Evolutionary conservation across 2,329 filamentous ascomycete genomes (phyloP).

Genomic region (Seiridium cupressi): DNA sequence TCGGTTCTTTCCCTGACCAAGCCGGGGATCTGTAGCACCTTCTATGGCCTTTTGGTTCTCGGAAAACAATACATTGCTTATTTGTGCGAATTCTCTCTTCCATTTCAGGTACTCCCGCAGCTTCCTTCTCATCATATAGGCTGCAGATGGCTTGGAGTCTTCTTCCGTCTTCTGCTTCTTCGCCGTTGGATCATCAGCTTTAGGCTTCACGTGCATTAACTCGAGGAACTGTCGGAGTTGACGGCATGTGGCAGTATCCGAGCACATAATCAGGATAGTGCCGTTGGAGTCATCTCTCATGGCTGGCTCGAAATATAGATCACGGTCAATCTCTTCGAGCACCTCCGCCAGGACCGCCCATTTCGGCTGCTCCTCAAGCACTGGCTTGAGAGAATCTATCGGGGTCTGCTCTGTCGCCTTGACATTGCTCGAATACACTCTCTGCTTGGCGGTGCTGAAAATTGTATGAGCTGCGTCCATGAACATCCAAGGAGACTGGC

Average conservation of each 20-base stretch:
- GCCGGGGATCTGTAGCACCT: constrained; percentile 59
- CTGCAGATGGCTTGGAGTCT: constrained; percentile 66
- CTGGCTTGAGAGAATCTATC: constrained; percentile 67
- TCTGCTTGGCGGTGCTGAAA: constrained; percentile 82
- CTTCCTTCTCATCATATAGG: constrained; percentile 86
- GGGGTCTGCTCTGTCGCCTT: constrained; percentile 47
- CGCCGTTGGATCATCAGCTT: constrained; percentile 34
- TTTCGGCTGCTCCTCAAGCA: constrained; percentile 92
- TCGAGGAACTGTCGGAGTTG: constrained; percentile 91
- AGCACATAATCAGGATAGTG: constrained; percentile 95
- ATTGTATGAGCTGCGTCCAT: constrained; percentile 92
- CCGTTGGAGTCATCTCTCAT: constrained; percentile 82
- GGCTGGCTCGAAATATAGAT: constrained; percentile 78
- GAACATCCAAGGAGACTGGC: constrained; percentile 93
- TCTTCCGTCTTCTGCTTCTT: constrained; percentile 38
- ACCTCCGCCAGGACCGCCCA: constrained; percentile 89
- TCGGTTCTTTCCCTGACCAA: constrained; percentile 50
- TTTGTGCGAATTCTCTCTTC: constrained; percentile 85
- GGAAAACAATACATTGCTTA: constrained; percentile 74
- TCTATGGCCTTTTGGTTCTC: constrained; percentile 78
- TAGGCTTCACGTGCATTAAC: constrained; percentile 76
- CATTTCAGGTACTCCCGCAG: constrained; percentile 84
- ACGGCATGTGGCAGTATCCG: constrained; percentile 78
- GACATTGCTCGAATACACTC: constrained; percentile 76
- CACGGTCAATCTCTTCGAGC: constrained; percentile 87